Evolutionary conservation across 192 early-diverging fungal species (phyloP).

Genomic region (Mortierella alpina): DNA sequence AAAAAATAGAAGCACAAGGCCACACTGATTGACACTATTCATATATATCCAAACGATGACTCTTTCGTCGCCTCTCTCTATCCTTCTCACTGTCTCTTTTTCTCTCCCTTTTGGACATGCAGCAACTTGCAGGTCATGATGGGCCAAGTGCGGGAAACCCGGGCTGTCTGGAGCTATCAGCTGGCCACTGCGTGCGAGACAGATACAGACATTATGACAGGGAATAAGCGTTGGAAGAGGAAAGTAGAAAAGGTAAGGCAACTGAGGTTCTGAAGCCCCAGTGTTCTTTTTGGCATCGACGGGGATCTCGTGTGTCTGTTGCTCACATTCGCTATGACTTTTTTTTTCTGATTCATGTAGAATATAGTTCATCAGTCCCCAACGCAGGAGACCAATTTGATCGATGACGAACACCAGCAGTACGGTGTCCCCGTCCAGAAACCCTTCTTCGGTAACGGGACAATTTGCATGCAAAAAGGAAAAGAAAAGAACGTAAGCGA

Average conservation of each 20-base stretch:
- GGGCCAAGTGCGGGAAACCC: conserved; percentile 27
- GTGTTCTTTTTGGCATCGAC: too few species aligned
- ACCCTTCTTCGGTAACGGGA: conserved; percentile 28
- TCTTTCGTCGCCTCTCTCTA: background rate
- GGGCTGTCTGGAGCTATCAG: conserved; percentile 21
- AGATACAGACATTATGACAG: conserved; percentile 18
- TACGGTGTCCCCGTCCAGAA: conserved; percentile 33
- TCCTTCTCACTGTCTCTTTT: background rate
- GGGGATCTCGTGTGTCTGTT: background rate
- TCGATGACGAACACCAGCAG: conserved; percentile 27
- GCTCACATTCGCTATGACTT: background rate
- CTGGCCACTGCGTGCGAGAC: conserved; percentile 1
- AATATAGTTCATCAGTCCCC: background rate
- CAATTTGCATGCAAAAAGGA: background rate
- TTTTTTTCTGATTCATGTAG: background rate
- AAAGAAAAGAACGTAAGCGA: background rate
- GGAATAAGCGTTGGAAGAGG: conserved; percentile 33
- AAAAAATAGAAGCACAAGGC: too few species aligned
- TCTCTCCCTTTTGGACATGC: background rate
- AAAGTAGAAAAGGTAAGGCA: conserved; percentile 2
- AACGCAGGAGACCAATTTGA: conserved; percentile 33
- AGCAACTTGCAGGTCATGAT: conserved; percentile 25
- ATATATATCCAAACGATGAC: background rate
- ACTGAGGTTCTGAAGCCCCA: background rate
- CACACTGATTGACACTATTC: too few species aligned